Evolutionary conservation across 2,329 filamentous ascomycete genomes (phyloP), one percentile per base, ranked within the genome.

Genomic region (Penicillium crustosum): DNA sequence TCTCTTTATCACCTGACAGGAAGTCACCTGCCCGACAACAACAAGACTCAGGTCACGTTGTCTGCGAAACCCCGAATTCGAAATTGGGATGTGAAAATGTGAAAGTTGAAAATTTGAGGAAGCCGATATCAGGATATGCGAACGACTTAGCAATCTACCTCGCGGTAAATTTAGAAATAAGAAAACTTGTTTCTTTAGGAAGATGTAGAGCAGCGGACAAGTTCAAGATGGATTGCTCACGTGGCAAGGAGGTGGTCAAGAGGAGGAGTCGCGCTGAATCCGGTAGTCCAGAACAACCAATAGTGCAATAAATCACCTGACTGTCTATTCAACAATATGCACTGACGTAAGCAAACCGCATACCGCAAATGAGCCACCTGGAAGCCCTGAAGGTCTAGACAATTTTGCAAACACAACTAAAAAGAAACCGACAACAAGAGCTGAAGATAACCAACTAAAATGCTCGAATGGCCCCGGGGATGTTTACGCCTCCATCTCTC

Each of bases 1-100:
- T 51, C 66, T 71, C 58, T 73, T 66, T 76, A 76, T 76, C 74
- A 76, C 73, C 73, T 76, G 74, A 76, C 74, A 72, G 65, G 64
- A 76, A 74, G 74, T 76, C 74, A 76, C 74, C 73, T 75, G 73
- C 72, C 69, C 68, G 29, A 71, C 68, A 70, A 73, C 69, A 75
- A 73, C 68, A 75, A 70, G 66, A 65, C 50, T 56, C 59, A 67
- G 61, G 66, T 66, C 66, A 66, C 63, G 63, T 67, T 66, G 65
- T 66, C 61, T 64, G 63, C 61, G 64, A 66, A 66, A 62, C 62
- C 50, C 49, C 61, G 62, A 68, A 64, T 63, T 68, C 62, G 61
- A 68, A 67, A 68, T 60, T 61, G 57, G 58, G 55, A 62, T 61
- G 62, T 55, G 55, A 61, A 67, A 64, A 60, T 58, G 58, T 49